Evolutionary conservation across 371 early-diverging fungal species (phyloP).

Genomic region (Entomophthora muscae): DNA sequence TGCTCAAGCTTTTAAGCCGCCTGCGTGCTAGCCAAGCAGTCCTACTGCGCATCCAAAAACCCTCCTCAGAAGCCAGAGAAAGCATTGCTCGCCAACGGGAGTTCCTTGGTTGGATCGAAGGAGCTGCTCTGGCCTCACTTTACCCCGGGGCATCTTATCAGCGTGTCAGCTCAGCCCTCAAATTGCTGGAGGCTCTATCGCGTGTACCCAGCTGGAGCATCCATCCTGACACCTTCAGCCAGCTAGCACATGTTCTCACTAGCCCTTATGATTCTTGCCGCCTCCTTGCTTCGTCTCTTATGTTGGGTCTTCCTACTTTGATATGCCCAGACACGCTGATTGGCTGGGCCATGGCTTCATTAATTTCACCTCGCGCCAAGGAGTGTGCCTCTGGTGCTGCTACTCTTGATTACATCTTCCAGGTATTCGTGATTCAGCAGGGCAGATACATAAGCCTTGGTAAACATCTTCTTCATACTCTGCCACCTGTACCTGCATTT

Average conservation of each 20-base stretch:
- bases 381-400: background rate
- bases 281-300: background rate
- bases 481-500: background rate
- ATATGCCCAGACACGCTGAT: background rate
- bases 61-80: background rate
- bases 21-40: conserved; percentile 27
- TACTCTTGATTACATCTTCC: background rate
- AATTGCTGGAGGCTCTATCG: conserved; percentile 7
- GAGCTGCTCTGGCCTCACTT: background rate
- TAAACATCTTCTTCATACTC: background rate
- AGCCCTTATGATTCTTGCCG: background rate
- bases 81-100: background rate
- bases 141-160: conserved; percentile 12
- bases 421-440: background rate
- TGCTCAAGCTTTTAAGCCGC: conserved; percentile 32
- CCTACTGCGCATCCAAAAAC: background rate
- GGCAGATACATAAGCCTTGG: background rate
- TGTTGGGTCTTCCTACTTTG: background rate
- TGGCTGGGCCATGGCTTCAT: background rate
- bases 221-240: background rate
- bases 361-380: background rate
- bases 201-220: background rate
- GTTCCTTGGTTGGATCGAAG: background rate
- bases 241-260: background rate
- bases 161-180: conserved; percentile 14